Percentiles rank a stretch among this genome's conserved stretches.
Evolutionary conservation across 306 rosid genomes (phyloP).

Genomic region (Alnus glutinosa): DNA sequence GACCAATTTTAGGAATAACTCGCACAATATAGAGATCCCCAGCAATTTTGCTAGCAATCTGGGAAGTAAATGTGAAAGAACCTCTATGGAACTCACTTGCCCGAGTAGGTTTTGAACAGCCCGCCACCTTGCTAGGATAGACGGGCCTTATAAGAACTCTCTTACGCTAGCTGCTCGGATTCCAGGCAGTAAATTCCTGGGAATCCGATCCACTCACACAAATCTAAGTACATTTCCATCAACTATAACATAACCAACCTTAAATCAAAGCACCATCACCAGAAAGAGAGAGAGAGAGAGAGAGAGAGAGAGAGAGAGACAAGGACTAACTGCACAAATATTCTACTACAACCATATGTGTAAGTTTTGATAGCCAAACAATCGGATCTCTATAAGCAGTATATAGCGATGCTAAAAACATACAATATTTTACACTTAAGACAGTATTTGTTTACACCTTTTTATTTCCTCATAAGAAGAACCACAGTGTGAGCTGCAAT

Average conservation of each 20-base stretch:
- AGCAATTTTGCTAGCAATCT: too few relatives aligned
- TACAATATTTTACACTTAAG: constrained; percentile 7
- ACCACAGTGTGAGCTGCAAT: constrained; percentile 97
- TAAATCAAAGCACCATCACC: neutral
- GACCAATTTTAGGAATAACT: neutral
- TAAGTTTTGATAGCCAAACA: neutral
- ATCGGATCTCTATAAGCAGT: constrained; percentile 20
- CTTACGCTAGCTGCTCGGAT: too few relatives aligned
- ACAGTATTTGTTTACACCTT: neutral
- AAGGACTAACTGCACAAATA: neutral
- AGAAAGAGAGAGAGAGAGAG: neutral
- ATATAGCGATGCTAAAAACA: constrained; percentile 15
- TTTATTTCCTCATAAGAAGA: constrained; percentile 83
- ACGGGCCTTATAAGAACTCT: too few relatives aligned
- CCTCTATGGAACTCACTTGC: too few relatives aligned
- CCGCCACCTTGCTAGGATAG: too few relatives aligned
- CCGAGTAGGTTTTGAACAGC: too few relatives aligned
- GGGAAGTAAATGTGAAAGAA: too few relatives aligned
- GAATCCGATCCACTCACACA: too few relatives aligned
- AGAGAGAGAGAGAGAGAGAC: neutral
- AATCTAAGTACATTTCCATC: neutral
- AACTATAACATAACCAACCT: neutral
- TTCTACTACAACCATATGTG: constrained; percentile 7
- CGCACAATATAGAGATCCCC: too few relatives aligned
- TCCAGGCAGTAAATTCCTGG: too few relatives aligned